Conservation (phyloP, 805 yeast species). For the Pichia kluyveri region DNA sequence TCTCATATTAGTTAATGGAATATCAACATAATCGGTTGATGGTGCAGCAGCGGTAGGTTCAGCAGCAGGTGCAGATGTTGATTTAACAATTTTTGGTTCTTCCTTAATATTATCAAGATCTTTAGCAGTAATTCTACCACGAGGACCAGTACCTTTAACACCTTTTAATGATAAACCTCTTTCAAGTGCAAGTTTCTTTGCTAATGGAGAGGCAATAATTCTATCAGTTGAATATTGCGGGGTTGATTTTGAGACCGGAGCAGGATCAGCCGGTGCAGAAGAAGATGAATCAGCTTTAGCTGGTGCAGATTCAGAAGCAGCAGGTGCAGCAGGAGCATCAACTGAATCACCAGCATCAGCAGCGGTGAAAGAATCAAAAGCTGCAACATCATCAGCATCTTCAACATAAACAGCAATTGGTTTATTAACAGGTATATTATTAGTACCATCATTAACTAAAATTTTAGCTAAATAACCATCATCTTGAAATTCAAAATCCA, state of each 20-base stretch:
- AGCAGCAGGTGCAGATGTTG: slow-evolving; percentile 30
- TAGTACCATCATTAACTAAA: slow-evolving; percentile 72
- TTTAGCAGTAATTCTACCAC: slow-evolving; percentile 85
- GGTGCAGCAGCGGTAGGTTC: slow-evolving; percentile 37
- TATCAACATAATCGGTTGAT: slow-evolving; percentile 51
- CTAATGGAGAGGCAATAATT: slow-evolving; percentile 90
- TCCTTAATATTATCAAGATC: slow-evolving; percentile 71
- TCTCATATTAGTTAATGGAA: slow-evolving; percentile 88
- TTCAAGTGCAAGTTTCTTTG: slow-evolving; percentile 88
- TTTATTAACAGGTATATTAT: slow-evolving; percentile 87
- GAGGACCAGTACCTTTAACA: slow-evolving; percentile 89
- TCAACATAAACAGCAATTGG: slow-evolving; percentile 97
- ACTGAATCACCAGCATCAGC: slow-evolving; percentile 62
- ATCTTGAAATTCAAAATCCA: slow-evolving; percentile 98
- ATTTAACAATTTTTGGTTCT: slow-evolving; percentile 27
- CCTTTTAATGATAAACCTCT: slow-evolving; percentile 81
- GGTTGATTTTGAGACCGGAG: slow-evolving; percentile 18
- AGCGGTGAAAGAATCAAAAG: slow-evolving; percentile 77
- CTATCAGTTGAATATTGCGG: slow-evolving; percentile 43
- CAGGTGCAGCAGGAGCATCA: slow-evolving; percentile 36
- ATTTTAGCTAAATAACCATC: slow-evolving; percentile 90
- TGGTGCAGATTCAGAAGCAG: slow-evolving; percentile 23
- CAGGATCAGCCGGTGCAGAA: not conserved
- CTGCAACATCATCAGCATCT: slow-evolving; percentile 72
- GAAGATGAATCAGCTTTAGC: slow-evolving; percentile 12